phyloP scores from a whole-genome alignment of 768 basidiomycete species.

The Tricholoma flavovirens region DNA sequence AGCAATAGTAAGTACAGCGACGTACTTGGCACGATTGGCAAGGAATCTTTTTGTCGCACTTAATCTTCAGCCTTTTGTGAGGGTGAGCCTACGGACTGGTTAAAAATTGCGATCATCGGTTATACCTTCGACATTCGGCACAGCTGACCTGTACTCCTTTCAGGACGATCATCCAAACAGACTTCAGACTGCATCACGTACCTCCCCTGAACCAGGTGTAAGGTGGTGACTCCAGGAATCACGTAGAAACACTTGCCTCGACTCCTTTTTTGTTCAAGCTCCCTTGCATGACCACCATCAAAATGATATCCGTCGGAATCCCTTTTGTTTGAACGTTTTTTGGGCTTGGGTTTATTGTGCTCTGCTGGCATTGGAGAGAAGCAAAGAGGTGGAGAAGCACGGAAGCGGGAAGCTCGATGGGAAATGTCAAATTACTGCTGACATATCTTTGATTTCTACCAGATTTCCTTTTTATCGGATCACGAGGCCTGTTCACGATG shows the following conservation, averaged over 20 bases:
- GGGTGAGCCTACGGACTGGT: conserved; percentile 9
- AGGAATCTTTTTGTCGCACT: conserved; percentile 78
- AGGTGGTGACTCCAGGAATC: conserved; percentile 8
- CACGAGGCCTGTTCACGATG: no score
- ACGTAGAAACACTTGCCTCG: conserved; percentile 35
- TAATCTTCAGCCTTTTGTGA: conserved; percentile 58
- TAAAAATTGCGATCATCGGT: conserved; percentile 48
- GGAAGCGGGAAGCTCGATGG: no score
- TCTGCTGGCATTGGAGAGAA: conserved; percentile 50
- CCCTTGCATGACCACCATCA: conserved; percentile 51
- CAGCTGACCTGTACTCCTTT: conserved; percentile 53
- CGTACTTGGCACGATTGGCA: conserved; percentile 70
- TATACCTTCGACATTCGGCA: conserved; percentile 67
- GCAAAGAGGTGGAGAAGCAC: background rate
- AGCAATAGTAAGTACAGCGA: no score
- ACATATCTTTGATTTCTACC: background rate
- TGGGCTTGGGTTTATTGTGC: conserved; percentile 43
- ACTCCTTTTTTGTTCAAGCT: conserved; percentile 70
- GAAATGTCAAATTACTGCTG: background rate
- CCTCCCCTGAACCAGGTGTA: conserved; percentile 21
- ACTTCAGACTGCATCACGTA: conserved; percentile 12
- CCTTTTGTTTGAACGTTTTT: conserved; percentile 42
- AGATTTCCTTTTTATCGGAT: no score
- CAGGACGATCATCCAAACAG: background rate
- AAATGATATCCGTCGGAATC: conserved; percentile 46